Percentiles rank a stretch among this genome's conserved stretches.
Conservation (phyloP, 345 rosid species). For the Gossypium turneri region DNA sequence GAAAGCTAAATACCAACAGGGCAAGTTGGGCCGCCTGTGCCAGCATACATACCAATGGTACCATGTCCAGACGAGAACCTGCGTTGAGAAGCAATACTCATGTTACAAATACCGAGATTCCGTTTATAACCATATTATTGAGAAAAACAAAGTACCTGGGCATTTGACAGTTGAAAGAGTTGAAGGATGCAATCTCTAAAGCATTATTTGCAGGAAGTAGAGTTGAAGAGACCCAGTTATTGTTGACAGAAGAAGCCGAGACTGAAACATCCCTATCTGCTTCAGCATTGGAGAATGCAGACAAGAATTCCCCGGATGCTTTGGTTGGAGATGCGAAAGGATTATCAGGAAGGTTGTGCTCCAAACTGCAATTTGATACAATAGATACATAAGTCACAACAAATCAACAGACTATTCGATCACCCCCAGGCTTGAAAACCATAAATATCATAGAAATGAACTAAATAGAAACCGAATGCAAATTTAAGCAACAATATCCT, state of each 20-base stretch:
- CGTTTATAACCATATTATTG: not conserved
- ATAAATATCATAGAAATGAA: too few relatives aligned
- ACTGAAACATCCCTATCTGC: constrained; percentile 34
- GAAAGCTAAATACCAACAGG: constrained; percentile 76
- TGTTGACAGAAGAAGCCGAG: constrained; percentile 35
- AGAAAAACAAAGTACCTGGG: constrained; percentile 44
- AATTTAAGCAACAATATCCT: not conserved
- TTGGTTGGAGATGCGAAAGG: constrained; percentile 64
- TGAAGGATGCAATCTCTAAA: constrained; percentile 56
- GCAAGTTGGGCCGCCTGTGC: constrained; percentile 78
- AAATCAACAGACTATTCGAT: not conserved
- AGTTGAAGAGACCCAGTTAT: constrained; percentile 30
- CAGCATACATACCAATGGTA: constrained; percentile 58
- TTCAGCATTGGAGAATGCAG: constrained; percentile 34
- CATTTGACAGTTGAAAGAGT: constrained; percentile 72
- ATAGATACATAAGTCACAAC: not conserved
- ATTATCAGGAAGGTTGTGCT: constrained; percentile 70
- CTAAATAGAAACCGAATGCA: not conserved
- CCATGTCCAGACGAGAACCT: constrained; percentile 66
- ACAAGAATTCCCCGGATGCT: constrained; percentile 31
- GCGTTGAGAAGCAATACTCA: not conserved
- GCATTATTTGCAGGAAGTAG: constrained; percentile 32
- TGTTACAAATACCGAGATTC: not conserved
- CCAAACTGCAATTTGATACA: constrained; percentile 38
- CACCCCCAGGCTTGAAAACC: not conserved